phyloP scores from a whole-genome alignment of 75 land plant genomes.

The Cunninghamia lanceolata region DNA sequence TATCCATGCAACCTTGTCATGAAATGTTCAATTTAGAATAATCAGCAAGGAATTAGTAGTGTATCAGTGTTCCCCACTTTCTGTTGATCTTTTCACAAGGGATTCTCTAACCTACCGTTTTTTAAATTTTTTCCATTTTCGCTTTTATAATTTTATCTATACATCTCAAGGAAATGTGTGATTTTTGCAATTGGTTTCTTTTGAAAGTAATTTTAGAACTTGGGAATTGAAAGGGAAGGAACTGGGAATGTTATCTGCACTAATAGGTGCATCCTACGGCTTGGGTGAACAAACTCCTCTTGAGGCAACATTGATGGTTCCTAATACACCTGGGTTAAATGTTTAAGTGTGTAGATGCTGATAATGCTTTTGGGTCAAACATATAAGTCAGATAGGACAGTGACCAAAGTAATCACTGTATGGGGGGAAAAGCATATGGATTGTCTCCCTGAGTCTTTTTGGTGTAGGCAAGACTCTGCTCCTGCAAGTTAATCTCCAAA shows the following conservation, averaged over 20 bases:
- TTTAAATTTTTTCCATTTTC: not conserved
- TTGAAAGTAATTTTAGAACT: not conserved
- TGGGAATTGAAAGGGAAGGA: not conserved
- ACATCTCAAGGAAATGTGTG: not conserved
- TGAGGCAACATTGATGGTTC: not conserved
- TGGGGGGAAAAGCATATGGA: not conserved
- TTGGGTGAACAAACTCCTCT: not conserved
- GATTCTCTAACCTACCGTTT: not conserved
- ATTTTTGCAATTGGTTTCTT: not conserved
- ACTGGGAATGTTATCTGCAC: not conserved
- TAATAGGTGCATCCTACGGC: not conserved
- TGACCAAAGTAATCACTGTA: not conserved
- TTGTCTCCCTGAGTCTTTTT: not conserved
- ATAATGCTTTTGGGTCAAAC: not conserved
- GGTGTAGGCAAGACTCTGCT: not conserved
- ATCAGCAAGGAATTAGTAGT: not conserved
- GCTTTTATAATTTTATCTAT: not conserved
- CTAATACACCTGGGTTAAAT: not conserved
- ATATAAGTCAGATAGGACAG: not conserved
- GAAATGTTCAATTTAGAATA: not conserved
- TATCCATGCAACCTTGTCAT: no score
- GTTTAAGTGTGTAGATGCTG: not conserved
- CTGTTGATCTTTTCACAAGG: not conserved
- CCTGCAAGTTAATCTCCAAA: no score
- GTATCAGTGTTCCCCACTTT: not conserved